Percentiles rank a stretch among this genome's conserved stretches.
These are phyloP conservation scores for Myxozyma udenii DNA, from an alignment of 805 yeast species.

Conservation along the genomic window DNA sequence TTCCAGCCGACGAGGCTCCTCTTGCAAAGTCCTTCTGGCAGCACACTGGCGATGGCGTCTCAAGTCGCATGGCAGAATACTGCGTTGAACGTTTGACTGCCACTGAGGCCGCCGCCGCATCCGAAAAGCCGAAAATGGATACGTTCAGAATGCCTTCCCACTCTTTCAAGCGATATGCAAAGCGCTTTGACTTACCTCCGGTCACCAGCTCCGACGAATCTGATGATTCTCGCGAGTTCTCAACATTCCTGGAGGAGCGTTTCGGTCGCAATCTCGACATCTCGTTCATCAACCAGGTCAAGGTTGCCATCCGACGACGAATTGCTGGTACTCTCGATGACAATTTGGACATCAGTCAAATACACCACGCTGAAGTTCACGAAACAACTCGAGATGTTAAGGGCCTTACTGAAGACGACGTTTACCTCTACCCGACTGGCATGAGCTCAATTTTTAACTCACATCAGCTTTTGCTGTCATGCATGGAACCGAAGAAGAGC, in stretches of 20 bases:
- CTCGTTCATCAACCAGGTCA: slow-evolving; percentile 71
- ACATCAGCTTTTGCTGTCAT: slow-evolving; percentile 46
- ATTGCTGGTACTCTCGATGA: slow-evolving; percentile 63
- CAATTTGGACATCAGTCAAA: slow-evolving; percentile 34
- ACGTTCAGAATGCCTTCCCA: slow-evolving; percentile 15
- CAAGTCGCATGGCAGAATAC: slow-evolving; percentile 86
- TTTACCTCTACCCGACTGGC: slow-evolving; percentile 82
- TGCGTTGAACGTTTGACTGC: slow-evolving; percentile 46
- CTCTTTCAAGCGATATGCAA: slow-evolving; percentile 25
- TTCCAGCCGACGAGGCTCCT: slow-evolving; percentile 55
- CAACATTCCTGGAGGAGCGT: slow-evolving; percentile 63
- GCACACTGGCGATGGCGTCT: slow-evolving; percentile 94
- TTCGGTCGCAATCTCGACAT: slow-evolving; percentile 86
- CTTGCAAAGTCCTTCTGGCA: slow-evolving; percentile 92
- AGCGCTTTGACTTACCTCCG: slow-evolving; percentile 7
- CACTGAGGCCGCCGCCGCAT: slow-evolving; percentile 1
- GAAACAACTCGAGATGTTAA: slow-evolving; percentile 27
- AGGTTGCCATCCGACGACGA: slow-evolving; percentile 66
- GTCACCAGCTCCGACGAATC: slow-evolving; percentile 14
- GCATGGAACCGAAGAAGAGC: slow-evolving; percentile 48
- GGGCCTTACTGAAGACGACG: slow-evolving; percentile 56
- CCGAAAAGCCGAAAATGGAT: not conserved
- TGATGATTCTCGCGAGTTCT: slow-evolving; percentile 26
- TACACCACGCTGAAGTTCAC: slow-evolving; percentile 16
- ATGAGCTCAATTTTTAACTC: slow-evolving; percentile 89